phyloP scores from a whole-genome alignment of 768 basidiomycete genomes.

The Pilatotrama ljubarskyi region DNA sequence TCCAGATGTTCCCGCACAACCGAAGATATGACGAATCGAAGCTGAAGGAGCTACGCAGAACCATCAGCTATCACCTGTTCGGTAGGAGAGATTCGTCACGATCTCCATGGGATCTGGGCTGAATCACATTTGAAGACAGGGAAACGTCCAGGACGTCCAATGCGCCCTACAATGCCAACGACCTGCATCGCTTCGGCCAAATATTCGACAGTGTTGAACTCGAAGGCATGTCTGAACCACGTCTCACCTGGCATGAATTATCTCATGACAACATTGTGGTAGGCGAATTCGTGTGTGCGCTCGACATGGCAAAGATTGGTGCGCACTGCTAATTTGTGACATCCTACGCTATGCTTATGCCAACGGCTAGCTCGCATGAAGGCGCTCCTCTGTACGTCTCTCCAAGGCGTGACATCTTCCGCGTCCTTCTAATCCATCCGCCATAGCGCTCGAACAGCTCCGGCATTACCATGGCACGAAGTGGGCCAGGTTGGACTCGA shows the following conservation, averaged over 20 bases:
- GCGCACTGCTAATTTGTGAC: neutral
- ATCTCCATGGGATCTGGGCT: neutral
- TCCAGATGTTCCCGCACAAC: constrained; percentile 25
- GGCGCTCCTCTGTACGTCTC: neutral
- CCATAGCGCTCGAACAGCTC: constrained; percentile 38
- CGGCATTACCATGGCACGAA: constrained; percentile 46
- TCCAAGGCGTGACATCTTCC: no score
- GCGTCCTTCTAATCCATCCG: neutral
- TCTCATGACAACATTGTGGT: neutral
- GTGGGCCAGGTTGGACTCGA: constrained; percentile 41
- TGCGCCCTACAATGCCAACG: constrained; percentile 4
- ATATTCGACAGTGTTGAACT: neutral
- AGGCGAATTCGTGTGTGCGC: neutral
- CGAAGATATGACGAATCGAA: neutral
- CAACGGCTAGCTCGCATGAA: neutral
- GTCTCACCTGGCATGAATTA: no score
- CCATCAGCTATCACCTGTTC: constrained; percentile 9
- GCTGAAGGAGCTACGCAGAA: constrained; percentile 6
- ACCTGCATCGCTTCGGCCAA: neutral
- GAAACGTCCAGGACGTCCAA: constrained; percentile 20
- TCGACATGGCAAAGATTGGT: neutral
- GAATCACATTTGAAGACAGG: constrained; percentile 4
- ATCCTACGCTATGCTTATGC: neutral
- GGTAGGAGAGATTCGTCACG: constrained; percentile 13
- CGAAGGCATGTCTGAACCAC: neutral